These are phyloP conservation scores for Tubosaeta sp. DNA, from an alignment of 768 basidiomycete genomes.

Conservation along the genomic window DNA sequence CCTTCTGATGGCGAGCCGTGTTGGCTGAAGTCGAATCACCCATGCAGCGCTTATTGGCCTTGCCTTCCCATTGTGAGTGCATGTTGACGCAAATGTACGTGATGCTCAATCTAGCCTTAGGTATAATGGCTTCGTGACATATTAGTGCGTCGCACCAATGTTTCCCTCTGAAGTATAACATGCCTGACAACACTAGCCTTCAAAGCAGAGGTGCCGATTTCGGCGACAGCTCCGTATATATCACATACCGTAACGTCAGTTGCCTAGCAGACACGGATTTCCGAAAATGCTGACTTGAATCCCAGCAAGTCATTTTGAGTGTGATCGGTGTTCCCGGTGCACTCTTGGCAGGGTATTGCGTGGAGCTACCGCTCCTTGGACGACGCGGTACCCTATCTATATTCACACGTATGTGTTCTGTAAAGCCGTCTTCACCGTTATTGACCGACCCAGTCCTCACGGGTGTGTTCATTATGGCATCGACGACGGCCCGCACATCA, in stretches of 20 bases:
- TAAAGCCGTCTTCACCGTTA: background rate
- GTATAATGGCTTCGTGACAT: slow-evolving; percentile 51
- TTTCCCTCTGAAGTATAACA: background rate
- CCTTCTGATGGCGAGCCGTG: background rate
- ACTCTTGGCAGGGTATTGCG: slow-evolving; percentile 49
- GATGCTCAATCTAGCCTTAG: slow-evolving; percentile 19
- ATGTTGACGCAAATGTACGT: background rate
- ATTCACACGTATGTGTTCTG: slow-evolving; percentile 39
- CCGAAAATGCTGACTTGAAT: slow-evolving; percentile 6
- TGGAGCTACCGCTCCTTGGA: slow-evolving; percentile 48
- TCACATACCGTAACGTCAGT: slow-evolving; percentile 67
- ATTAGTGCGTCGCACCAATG: slow-evolving; percentile 34
- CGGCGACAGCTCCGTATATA: slow-evolving; percentile 64
- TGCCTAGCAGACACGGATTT: background rate
- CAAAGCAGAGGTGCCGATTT: slow-evolving; percentile 63
- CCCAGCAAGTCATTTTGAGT: slow-evolving; percentile 51
- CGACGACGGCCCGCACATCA: slow-evolving; percentile 52
- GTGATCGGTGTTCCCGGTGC: slow-evolving; percentile 58
- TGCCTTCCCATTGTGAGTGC: slow-evolving; percentile 61
- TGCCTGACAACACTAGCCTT: slow-evolving; percentile 39
- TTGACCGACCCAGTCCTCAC: slow-evolving; percentile 37
- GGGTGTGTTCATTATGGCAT: slow-evolving; percentile 54
- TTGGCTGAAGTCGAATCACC: background rate
- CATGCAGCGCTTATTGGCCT: slow-evolving; percentile 65
- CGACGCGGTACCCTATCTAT: slow-evolving; percentile 50